Evolutionary conservation across 1,284 basidiomycete genomes (phyloP).

Genomic region (Flammula alnicola): DNA sequence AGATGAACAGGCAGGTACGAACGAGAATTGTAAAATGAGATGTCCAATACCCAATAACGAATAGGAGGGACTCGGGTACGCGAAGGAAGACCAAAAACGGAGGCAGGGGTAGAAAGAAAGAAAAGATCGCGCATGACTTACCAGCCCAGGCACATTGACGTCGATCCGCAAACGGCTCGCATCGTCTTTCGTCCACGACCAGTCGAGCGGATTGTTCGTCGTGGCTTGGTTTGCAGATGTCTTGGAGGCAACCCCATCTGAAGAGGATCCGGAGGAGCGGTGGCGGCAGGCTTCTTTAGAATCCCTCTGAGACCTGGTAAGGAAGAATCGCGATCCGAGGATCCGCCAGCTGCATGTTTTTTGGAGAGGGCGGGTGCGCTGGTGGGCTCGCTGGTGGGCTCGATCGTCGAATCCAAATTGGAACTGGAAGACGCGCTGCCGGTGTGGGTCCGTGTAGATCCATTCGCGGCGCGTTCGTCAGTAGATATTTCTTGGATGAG

Average conservation of each 20-base stretch:
- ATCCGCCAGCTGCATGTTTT: no score
- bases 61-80: not conserved
- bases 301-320: conserved; percentile 40
- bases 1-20: no score
- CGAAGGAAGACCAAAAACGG: not conserved
- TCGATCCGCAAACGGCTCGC: conserved; percentile 45
- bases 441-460: conserved; percentile 2
- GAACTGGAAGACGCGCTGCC: no score
- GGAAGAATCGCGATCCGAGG: conserved; percentile 9
- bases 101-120: conserved; percentile 10
- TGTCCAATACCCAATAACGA: no score
- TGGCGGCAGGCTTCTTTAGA: conserved; percentile 33
- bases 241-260: no score
- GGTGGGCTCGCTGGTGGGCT: no score
- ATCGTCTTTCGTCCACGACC: conserved; percentile 55
- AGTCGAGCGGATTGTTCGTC: conserved; percentile 38
- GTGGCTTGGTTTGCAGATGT: no score
- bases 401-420: no score
- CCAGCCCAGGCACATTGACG: conserved; percentile 57
- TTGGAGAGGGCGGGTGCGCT: no score
- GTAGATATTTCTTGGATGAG: conserved; percentile 55
- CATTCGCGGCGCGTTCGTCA: conserved; percentile 2
- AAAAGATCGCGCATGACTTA: no score
- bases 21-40: no score
- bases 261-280: not conserved